A percentile compares a stretch with the other conserved stretches of the same genome.
phyloP scores from a whole-genome alignment of 2,329 filamentous ascomycete species.

The Diplodia corticola region DNA sequence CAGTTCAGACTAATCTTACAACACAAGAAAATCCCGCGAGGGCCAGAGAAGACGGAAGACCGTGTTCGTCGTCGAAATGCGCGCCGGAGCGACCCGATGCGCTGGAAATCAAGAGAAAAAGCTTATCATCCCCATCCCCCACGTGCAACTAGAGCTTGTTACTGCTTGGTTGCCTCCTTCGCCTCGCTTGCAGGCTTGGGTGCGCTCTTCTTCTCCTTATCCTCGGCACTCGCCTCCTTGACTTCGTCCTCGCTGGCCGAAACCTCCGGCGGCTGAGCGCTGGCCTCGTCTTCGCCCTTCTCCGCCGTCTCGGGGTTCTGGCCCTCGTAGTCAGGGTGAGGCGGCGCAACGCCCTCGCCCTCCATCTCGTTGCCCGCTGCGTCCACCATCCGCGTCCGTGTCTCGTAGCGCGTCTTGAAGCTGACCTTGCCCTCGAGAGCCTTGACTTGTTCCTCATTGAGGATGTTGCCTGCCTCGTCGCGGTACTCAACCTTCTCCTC shows the following conservation, averaged over 20 bases:
- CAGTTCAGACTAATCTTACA: conserved; percentile 12
- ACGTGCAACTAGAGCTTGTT: conserved; percentile 18
- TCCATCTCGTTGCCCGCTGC: conserved; percentile 69
- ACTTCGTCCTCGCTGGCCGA: conserved; percentile 43
- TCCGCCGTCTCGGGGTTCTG: conserved; percentile 57
- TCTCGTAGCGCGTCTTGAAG: conserved; percentile 95
- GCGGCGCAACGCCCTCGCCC: conserved; percentile 48
- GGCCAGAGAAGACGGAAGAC: conserved; percentile 10
- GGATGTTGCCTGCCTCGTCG: conserved; percentile 87
- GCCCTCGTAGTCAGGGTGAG: conserved; percentile 59
- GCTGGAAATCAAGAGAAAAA: conserved; percentile 12
- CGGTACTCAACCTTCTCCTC: conserved; percentile 92
- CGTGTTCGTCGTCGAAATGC: conserved; percentile 15
- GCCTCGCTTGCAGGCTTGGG: conserved; percentile 42
- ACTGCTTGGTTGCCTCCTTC: conserved; percentile 36
- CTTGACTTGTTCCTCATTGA: conserved; percentile 76
- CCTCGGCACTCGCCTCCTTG: conserved; percentile 48
- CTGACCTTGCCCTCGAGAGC: conserved; percentile 87
- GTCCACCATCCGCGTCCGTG: conserved; percentile 83
- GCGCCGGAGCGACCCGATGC: conserved; percentile 10
- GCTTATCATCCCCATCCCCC: conserved; percentile 16
- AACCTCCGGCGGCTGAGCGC: conserved; percentile 43
- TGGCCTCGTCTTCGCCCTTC: conserved; percentile 39
- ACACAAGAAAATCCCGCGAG: background rate
- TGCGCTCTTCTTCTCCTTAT: conserved; percentile 34